Percentiles rank a stretch among this genome's conserved stretches.
These are phyloP conservation scores for Puccinia hordei DNA, from an alignment of 1,284 basidiomycete species.

Conservation along the genomic window DNA sequence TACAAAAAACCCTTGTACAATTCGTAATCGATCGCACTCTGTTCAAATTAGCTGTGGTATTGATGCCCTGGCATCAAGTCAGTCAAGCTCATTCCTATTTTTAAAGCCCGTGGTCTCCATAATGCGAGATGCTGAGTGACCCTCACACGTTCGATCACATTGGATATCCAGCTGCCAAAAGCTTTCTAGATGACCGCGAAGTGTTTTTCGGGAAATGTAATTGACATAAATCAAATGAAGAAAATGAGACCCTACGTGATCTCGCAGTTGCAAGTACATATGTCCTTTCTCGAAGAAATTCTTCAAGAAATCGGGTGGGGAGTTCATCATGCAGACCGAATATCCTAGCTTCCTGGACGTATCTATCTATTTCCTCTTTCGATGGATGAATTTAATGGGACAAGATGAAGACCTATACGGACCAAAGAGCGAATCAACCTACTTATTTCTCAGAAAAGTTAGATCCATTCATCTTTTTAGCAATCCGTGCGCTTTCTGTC, in stretches of 20 bases:
- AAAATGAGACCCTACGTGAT: constrained; percentile 19
- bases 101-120: not conserved
- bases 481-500: not conserved
- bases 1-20: constrained; percentile 37
- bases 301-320: constrained; percentile 27
- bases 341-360: constrained; percentile 50
- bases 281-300: constrained; percentile 21
- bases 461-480: not conserved
- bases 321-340: constrained; percentile 47
- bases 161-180: constrained; percentile 30
- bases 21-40: constrained; percentile 49
- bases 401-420: constrained; percentile 16
- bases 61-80: constrained; percentile 51
- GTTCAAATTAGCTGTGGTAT: constrained; percentile 25
- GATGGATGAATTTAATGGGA: constrained; percentile 49
- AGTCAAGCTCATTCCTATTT: not conserved
- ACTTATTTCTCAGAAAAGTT: not conserved
- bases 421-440: not conserved
- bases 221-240: constrained; percentile 35
- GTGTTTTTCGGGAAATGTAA: constrained; percentile 19
- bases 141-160: not conserved
- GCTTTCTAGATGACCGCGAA: constrained; percentile 49
- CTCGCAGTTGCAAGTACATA: constrained; percentile 11
- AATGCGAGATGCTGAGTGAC: not conserved
- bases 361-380: constrained; percentile 49